Base-by-base conservation (phyloP, 106 monocot genomes). In the Dendrobium nobile region DNA sequence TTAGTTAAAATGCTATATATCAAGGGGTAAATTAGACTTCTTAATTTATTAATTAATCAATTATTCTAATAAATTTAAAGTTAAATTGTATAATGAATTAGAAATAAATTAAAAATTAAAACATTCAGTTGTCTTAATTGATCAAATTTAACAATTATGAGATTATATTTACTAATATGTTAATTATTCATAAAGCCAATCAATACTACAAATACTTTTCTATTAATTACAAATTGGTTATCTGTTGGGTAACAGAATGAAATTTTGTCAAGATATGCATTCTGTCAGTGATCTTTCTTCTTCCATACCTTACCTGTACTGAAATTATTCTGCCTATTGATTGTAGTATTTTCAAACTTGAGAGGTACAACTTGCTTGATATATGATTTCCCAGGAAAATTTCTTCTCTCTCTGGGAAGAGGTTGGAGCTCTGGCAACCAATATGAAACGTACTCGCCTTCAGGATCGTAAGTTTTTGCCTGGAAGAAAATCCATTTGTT, bases 381-480 rank as follows among this genome's bases (percentile, higher is more conserved):
- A 24, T 97, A 94, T 78, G 88, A 87, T 10, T 64, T 77, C 44
- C 91, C 97, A 54, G 97, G 92, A 67, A 87, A 92, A 78, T 92
- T 84, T 55, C 97, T 94, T 77, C 43, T 87, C 33, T 92, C 94
- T 77, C 77, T 94, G 31, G 94, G 92, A 82, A 98, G 86, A 48
- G 73, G 19, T 77, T 72, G 78, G 4, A 94, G 77, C 65, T 91
- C 90, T 73, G 94, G 94, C 79, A 97, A 82, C 97, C 94, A 97
- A 78, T 91, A 92, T 10, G 89, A 80, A 9, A 94, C 97, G 65
- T 94, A 97, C 65, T 92, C 89, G 0, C 97, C 94, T 59, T 94
- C 89, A 41, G 97, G 94, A 79, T 98, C 97, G 80, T 94, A 98
- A 18, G 77, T 91, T 80, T 89, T 92, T 68, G 90, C 94, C 97